Conservation (phyloP, 352 stramenopile genomes). For the Phytophthora sansomeana region DNA sequence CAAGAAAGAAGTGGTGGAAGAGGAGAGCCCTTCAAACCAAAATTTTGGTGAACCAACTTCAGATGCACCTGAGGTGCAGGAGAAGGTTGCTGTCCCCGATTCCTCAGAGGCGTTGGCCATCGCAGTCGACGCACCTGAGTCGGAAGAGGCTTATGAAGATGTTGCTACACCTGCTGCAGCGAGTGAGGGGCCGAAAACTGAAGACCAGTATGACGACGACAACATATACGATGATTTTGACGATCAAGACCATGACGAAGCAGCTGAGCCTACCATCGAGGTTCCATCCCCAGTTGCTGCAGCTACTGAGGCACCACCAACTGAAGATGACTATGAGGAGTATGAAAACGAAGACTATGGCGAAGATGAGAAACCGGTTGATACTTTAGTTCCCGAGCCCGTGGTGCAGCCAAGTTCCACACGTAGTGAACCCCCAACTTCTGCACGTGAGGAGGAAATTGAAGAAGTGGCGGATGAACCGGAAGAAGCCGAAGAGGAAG, state of each 20-base stretch:
- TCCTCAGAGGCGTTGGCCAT: conserved; percentile 3
- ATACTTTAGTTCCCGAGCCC: conserved; percentile 7
- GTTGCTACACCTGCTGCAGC: not conserved
- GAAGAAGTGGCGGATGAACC: conserved; percentile 27
- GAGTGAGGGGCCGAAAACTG: conserved; percentile 19
- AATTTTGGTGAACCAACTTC: not conserved
- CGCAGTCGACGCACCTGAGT: not conserved
- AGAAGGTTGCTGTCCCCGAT: conserved; percentile 1
- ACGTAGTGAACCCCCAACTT: conserved; percentile 10
- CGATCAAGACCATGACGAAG: conserved; percentile 34
- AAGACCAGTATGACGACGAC: conserved; percentile 48
- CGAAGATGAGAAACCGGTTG: conserved; percentile 13
- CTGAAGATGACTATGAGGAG: conserved; percentile 59
- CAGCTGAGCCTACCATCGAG: not conserved
- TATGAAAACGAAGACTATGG: conserved; percentile 55
- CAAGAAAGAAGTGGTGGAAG: not conserved
- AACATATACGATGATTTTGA: conserved; percentile 62
- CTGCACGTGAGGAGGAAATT: conserved; percentile 29
- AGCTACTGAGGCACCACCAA: conserved; percentile 8
- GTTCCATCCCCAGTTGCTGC: not conserved
- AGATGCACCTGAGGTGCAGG: not conserved
- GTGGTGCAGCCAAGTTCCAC: not conserved
- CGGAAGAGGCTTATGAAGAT: conserved; percentile 1
- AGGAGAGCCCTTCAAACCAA: not conserved
- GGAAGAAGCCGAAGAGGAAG: conserved; percentile 19